Base-by-base conservation (phyloP, 1,284 basidiomycete genomes). In the Ustilago bromivora region DNA sequence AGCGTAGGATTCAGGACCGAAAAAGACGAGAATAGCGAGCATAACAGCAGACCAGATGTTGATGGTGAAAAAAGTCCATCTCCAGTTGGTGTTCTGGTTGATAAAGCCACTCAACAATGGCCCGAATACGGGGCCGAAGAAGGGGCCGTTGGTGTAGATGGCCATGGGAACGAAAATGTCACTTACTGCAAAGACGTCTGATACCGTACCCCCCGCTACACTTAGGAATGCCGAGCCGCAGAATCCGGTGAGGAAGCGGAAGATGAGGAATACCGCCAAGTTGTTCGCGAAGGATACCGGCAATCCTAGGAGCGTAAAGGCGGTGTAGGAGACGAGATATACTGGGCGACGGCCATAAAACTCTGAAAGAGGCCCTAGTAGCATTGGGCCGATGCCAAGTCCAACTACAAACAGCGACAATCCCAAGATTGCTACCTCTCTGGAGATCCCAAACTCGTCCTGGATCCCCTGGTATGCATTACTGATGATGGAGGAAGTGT, bases 351-450 rank as follows among this genome's bases (percentile, higher is more conserved):
- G 54, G 2, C 92, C 92, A 74, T 90, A 89, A 32, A 91, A 88
- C 77, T 90, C 89, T 49, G 88, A 89, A 7, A 90, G 76, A 0
- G 90, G 91, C 0, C 90, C 91, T 4, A 91, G 88, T 3, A 81
- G 53, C 66, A 81, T 67, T 5, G 81, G 81, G 1, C 81, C 81
- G n/a, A 82, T 61, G 4, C 79, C 81, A 1, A 82, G 66, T 1
- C 91, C 91, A 19, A 85, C 75, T 19, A 89, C 88, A 59, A 91
- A 95, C 6, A 94, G 82, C 64, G 91, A 92, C 46, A 94, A 88
- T 3, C 89, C 89, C 12, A 94, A 89, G 85, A 93, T 91, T 2
- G 94, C 91, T 72, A 94, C 91, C 71, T 90, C 89, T 36, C 88
- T 88, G 2, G 89, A 88, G 38, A 93, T 89, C 63, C 88, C 86